Evolutionary conservation across 495 filamentous ascomycete species (phyloP), one percentile per base, ranked within the genome.

Genomic region (Tirmania nivea): DNA sequence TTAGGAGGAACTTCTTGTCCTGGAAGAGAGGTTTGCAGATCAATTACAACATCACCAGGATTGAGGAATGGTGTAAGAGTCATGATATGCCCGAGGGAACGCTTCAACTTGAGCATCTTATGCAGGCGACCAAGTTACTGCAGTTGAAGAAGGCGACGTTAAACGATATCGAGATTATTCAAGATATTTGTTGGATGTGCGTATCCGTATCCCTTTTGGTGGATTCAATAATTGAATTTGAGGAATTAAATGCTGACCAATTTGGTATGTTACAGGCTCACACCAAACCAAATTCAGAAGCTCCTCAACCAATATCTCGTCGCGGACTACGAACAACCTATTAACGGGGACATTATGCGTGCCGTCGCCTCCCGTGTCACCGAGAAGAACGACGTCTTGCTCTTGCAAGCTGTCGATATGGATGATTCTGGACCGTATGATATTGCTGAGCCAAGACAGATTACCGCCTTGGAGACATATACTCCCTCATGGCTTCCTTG

Each of bases 171-270:
- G 92, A 96, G 68, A 99, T 99, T 59, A 99, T 99, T 56, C 92
- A 99, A 72, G 92, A 99, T 65, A 99, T 99, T 56, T 99, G 92
- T 74, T 99, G 92, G 92, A 96, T 96, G 90, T 89, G 69, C 76
- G 80, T 75, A 42, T 11, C 5, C 12, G n/a, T n/a, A n/a, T n/a
- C n/a, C n/a, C n/a, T n/a, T 45, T 54, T 47, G 55, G 35, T 8
- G 19, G 20, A 20, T 21, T 19, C 0, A 48, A 36, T 10, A 34
- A 2, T 35, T 10, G 10, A 57, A 35, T 17, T 31, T 57, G 39
- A 45, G 17, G 14, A 45, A 31, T 5, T 35, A 17, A 11, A 35
- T 36, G 48, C 56, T 52, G 36, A 55, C 52, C 16, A 42, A 14
- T 14, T 19, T 45, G 17, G 9, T 19, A 45, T 45, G 17, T 34